Evolutionary conservation across 345 rosid genomes (phyloP), one percentile per base, ranked within the genome.

Genomic region (Acer campestre): DNA sequence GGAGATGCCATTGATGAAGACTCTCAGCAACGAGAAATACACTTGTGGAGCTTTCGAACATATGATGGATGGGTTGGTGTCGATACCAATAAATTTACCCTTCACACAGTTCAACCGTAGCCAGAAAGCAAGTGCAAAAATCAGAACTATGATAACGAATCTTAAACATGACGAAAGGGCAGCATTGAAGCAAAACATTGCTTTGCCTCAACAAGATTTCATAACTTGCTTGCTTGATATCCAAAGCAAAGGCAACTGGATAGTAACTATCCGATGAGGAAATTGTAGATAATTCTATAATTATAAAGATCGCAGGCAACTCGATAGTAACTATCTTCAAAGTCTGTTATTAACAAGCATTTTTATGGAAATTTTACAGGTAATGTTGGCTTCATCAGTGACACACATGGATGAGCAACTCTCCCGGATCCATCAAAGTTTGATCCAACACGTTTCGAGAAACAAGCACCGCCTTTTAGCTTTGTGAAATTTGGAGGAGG

Each of bases 1-100:
- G 85, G 84, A 22, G 23, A 61, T 83, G 85, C 78, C 80, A 56
- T 61, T 72, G 64, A 75, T 80, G 78, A 82, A 84, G 83, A 75
- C 13, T 2, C 80, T 86, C 11, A 81, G 74, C 46, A 4, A 75
- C 8, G 64, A 77, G 61, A 65, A 80, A 80, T 1, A 18, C 10
- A 18, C 77, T 83, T 10, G 53, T 59, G 44, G 12, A 78, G 7
- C 70, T 17, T 22, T 85, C 29, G 40, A 74, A 12, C 27, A 75
- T 7, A 58, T 78, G 18, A 67, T 80, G 20, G 42, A 62, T 10
- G 90, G 90, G 6, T 2, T 81, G 20, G 8, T 80, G 55, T 64
- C 80, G 0, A 31, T 80, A 18, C 86, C 84, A 3, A 6, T 87
- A 10, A 78, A 81, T 75, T 64, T 85, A 35, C 84, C 82, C 2